These are phyloP conservation scores for Gossypium aridum DNA, from an alignment of 441 rosid genomes.

Conservation along the genomic window DNA sequence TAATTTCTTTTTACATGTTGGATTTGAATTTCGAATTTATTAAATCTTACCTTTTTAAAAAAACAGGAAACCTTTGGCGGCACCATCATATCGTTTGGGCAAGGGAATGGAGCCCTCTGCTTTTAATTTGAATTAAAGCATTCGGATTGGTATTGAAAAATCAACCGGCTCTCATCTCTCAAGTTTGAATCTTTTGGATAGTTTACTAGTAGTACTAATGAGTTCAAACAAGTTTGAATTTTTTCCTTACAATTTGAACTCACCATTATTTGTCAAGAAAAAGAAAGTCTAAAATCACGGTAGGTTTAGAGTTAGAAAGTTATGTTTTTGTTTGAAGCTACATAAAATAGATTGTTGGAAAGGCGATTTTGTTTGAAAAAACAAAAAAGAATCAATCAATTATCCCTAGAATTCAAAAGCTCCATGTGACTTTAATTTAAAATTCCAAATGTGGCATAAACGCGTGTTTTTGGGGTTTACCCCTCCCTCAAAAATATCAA, in stretches of 20 bases:
- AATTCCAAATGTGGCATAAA: too few relatives aligned
- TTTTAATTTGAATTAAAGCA: conserved; percentile 9
- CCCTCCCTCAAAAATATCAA: too few relatives aligned
- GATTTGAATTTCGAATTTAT: too few relatives aligned
- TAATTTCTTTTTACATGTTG: too few relatives aligned
- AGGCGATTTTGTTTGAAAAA: not conserved
- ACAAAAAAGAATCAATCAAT: too few relatives aligned
- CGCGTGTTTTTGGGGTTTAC: too few relatives aligned
- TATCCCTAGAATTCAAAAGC: too few relatives aligned
- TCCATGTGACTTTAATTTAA: too few relatives aligned
- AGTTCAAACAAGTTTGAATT: not conserved
- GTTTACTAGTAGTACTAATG: too few relatives aligned
- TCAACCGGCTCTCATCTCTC: not conserved
- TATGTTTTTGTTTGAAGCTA: not conserved
- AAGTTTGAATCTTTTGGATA: not conserved
- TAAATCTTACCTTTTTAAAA: too few relatives aligned
- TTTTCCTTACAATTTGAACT: not conserved
- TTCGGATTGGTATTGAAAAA: not conserved
- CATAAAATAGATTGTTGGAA: not conserved
- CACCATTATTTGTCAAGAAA: not conserved
- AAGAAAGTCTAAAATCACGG: not conserved
- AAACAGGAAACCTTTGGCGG: too few relatives aligned
- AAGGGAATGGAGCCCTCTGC: conserved; percentile 4
- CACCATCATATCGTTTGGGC: too few relatives aligned
- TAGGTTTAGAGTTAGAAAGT: not conserved